A percentile compares a stretch with the other conserved stretches of the same genome.
phyloP scores from a whole-genome alignment of 768 basidiomycete species.

The Lyophyllum semitale region DNA sequence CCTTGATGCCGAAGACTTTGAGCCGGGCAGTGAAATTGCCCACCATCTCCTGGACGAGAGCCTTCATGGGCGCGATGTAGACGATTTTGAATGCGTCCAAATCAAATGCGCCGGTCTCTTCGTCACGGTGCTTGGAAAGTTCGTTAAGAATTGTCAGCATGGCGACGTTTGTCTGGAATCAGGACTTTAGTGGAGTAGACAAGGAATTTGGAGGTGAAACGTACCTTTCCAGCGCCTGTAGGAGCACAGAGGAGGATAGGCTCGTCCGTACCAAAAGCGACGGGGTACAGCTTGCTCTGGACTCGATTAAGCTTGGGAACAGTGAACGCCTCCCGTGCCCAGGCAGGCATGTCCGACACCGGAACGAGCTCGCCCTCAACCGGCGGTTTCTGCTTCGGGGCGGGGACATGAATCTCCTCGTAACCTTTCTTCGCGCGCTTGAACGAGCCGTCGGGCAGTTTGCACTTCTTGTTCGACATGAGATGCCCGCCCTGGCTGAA shows the following conservation, averaged over 20 bases:
- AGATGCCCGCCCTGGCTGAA: slow-evolving; percentile 95
- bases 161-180: slow-evolving; percentile 89
- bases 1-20: slow-evolving; percentile 67
- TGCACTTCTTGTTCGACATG: slow-evolving; percentile 99
- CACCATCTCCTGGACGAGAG: slow-evolving; percentile 98
- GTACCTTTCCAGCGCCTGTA: slow-evolving; percentile 96
- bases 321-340: slow-evolving; percentile 88
- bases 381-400: slow-evolving; percentile 76
- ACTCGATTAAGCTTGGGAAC: slow-evolving; percentile 83
- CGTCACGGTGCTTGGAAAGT: slow-evolving; percentile 84
- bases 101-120: slow-evolving; percentile 77
- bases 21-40: slow-evolving; percentile 89
- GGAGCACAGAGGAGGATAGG: slow-evolving; percentile 96
- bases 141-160: slow-evolving; percentile 94
- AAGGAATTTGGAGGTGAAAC: slow-evolving; percentile 20
- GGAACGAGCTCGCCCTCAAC: slow-evolving; percentile 71
- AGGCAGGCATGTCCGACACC: slow-evolving; percentile 72
- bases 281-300: slow-evolving; percentile 90
- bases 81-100: slow-evolving; percentile 93
- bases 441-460: slow-evolving; percentile 96
- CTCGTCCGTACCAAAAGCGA: slow-evolving; percentile 94
- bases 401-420: slow-evolving; percentile 97
- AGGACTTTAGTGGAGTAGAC: slow-evolving; percentile 17
- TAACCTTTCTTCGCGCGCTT: slow-evolving; percentile 96
- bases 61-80: slow-evolving; percentile 99